Conservation (phyloP, 129 eudicot genomes). For the Saussurea involucrata region DNA sequence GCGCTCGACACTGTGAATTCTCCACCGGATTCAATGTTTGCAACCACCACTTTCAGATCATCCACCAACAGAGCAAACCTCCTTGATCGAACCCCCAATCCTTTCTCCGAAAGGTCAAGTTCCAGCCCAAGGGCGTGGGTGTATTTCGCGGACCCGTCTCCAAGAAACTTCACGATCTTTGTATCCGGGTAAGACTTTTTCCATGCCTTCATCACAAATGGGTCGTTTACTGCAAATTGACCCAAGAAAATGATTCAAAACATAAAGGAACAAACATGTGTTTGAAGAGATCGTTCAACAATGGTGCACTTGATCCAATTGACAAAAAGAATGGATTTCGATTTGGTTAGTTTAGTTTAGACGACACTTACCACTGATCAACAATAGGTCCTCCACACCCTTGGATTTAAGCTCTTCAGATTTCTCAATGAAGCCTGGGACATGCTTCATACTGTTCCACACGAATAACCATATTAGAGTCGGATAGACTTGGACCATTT, state of each 20-base stretch:
- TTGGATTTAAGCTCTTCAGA: slow-evolving; percentile 76
- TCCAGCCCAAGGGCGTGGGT: slow-evolving; percentile 84
- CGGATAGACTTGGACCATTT: too few species aligned
- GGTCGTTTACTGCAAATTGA: slow-evolving; percentile 57
- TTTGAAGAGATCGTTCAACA: neutral
- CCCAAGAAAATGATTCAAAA: neutral
- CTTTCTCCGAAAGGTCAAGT: slow-evolving; percentile 81
- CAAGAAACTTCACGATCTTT: slow-evolving; percentile 74
- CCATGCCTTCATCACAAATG: slow-evolving; percentile 99
- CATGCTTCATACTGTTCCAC: slow-evolving; percentile 61
- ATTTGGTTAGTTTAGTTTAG: neutral
- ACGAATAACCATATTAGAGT: neutral
- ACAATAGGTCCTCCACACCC: slow-evolving; percentile 77
- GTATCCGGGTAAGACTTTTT: slow-evolving; percentile 79
- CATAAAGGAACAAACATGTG: neutral
- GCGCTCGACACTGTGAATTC: slow-evolving; percentile 85
- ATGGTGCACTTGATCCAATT: neutral
- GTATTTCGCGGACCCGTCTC: slow-evolving; percentile 80
- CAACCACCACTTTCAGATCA: slow-evolving; percentile 70
- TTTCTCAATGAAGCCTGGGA: slow-evolving; percentile 84
- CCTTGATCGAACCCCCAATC: slow-evolving; percentile 70
- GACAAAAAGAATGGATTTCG: neutral
- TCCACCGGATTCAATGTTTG: slow-evolving; percentile 78
- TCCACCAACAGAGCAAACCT: slow-evolving; percentile 87
- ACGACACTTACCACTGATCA: slow-evolving; percentile 59